Conservation (phyloP, 306 rosid genomes). For the Casuarina equisetifolia region DNA sequence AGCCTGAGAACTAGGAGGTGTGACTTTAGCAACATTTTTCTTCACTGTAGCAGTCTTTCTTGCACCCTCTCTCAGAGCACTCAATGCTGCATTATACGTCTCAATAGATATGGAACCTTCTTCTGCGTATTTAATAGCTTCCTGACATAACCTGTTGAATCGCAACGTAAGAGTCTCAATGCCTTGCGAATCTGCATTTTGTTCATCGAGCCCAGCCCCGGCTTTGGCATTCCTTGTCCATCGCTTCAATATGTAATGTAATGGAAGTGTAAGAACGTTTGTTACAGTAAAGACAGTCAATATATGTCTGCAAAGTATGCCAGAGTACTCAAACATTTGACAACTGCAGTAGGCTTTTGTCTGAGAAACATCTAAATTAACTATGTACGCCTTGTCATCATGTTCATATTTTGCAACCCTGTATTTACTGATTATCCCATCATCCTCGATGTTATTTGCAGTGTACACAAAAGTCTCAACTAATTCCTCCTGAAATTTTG, state of each 20-base stretch:
- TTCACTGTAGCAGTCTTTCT: slow-evolving; percentile 48
- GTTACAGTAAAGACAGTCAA: slow-evolving; percentile 83
- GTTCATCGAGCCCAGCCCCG: slow-evolving; percentile 43
- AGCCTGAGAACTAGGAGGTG: slow-evolving; percentile 43
- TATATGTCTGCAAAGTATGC: slow-evolving; percentile 73
- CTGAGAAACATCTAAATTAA: slow-evolving; percentile 48
- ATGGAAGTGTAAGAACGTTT: slow-evolving; percentile 77
- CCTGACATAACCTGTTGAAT: slow-evolving; percentile 68
- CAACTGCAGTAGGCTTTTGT: slow-evolving; percentile 69
- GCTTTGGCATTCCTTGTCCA: slow-evolving; percentile 75
- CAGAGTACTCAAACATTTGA: slow-evolving; percentile 83
- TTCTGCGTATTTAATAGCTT: slow-evolving; percentile 72
- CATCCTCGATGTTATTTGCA: slow-evolving; percentile 59
- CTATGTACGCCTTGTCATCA: slow-evolving; percentile 64
- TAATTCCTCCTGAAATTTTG: slow-evolving; percentile 74
- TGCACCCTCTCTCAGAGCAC: slow-evolving; percentile 54
- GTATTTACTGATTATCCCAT: slow-evolving; percentile 52
- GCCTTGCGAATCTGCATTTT: slow-evolving; percentile 39
- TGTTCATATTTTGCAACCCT: slow-evolving; percentile 79
- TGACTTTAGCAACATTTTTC: slow-evolving; percentile 56
- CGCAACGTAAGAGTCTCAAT: slow-evolving; percentile 56
- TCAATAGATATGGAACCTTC: slow-evolving; percentile 66
- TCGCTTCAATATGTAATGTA: slow-evolving; percentile 63
- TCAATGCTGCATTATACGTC: slow-evolving; percentile 63
- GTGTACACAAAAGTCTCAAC: slow-evolving; percentile 79